Evolutionary conservation across 345 rosid genomes (phyloP).

Genomic region (Murraya koenigii): DNA sequence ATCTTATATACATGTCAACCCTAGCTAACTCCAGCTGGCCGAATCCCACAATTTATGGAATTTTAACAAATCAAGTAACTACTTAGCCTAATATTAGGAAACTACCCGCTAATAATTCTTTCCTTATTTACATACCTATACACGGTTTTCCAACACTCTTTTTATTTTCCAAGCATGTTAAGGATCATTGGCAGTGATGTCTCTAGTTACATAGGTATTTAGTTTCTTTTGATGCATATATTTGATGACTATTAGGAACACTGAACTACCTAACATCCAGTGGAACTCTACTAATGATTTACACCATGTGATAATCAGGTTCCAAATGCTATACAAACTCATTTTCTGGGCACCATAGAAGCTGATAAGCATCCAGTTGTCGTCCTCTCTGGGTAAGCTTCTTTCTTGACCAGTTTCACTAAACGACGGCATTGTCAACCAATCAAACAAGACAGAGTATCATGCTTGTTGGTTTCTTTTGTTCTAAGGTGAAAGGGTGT

Average conservation of each 20-base stretch:
- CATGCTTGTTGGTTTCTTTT: neutral
- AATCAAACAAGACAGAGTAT: neutral
- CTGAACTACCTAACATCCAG: neutral
- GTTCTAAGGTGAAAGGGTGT: neutral
- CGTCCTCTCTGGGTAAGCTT: slow-evolving; percentile 62
- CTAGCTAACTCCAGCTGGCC: no score
- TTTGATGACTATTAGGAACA: neutral
- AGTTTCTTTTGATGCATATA: neutral
- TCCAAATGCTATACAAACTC: slow-evolving; percentile 72
- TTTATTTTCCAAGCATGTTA: neutral
- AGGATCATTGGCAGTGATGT: neutral
- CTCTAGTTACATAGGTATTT: neutral
- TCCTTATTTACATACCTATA: no score
- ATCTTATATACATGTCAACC: no score
- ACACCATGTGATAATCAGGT: slow-evolving; percentile 48
- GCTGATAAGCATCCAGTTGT: slow-evolving; percentile 78
- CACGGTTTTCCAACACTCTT: no score
- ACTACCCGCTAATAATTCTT: no score
- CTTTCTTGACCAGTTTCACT: slow-evolving; percentile 18
- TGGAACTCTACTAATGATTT: slow-evolving; percentile 6
- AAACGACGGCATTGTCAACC: neutral
- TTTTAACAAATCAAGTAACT: no score
- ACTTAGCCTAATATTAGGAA: no score
- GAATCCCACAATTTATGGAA: no score
- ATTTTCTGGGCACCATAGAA: slow-evolving; percentile 56